Evolutionary conservation across 2,329 filamentous ascomycete species (phyloP).

Genomic region (Xylariaceae sp.): DNA sequence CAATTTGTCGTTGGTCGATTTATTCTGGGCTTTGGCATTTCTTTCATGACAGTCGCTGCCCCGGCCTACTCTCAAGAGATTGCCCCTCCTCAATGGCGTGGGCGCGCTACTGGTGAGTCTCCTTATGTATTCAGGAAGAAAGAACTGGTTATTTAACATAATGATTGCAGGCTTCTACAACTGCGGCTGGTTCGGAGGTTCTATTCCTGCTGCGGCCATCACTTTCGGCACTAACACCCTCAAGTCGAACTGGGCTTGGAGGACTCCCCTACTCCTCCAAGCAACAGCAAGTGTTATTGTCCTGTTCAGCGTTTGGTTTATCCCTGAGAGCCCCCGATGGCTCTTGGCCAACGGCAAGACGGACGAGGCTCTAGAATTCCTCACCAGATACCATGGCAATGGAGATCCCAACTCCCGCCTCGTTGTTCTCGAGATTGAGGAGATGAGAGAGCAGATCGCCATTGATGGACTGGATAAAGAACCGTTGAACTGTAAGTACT

Average conservation of each 20-base stretch:
- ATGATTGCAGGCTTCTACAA: constrained; percentile 42
- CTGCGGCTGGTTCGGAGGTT: constrained; percentile 50
- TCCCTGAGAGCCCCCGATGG: constrained; percentile 41
- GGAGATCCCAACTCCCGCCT: constrained; percentile 37
- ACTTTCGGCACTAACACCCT: constrained; percentile 47
- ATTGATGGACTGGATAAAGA: constrained; percentile 45
- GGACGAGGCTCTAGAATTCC: constrained; percentile 38
- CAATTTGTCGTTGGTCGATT: constrained; percentile 46
- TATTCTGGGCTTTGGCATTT: constrained; percentile 43
- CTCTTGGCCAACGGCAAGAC: constrained; percentile 39
- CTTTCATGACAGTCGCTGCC: constrained; percentile 46
- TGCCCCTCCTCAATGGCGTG: constrained; percentile 47
- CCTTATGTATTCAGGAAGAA: background rate
- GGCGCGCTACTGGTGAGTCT: constrained; percentile 40
- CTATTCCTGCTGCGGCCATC: constrained; percentile 46
- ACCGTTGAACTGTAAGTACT: constrained; percentile 42
- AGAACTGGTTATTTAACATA: constrained; percentile 3
- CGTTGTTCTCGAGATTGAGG: constrained; percentile 38
- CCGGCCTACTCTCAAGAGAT: constrained; percentile 47
- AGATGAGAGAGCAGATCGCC: constrained; percentile 41
- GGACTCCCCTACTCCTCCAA: constrained; percentile 47
- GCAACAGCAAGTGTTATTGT: constrained; percentile 41
- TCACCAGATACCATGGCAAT: constrained; percentile 42
- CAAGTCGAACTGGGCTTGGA: constrained; percentile 43
- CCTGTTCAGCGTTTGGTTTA: constrained; percentile 35